These are phyloP conservation scores for Lodderomyces pseudojiufengensis DNA, from an alignment of 1,139 yeast species.

Conservation along the genomic window DNA sequence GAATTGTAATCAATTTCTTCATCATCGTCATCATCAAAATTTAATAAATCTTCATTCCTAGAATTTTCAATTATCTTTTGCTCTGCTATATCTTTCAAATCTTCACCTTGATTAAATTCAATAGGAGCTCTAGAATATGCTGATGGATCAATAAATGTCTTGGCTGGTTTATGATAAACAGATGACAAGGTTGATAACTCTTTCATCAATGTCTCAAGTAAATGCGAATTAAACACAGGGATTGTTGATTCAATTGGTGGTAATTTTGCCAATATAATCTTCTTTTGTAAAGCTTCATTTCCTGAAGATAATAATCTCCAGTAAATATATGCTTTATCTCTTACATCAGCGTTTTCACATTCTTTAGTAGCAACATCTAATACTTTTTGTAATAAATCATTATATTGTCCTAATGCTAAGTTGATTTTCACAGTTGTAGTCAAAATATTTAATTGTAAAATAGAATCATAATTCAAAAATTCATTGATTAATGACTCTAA, in stretches of 20 bases:
- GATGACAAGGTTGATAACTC: conserved; percentile 87
- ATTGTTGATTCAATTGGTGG: conserved; percentile 75
- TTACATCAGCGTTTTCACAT: conserved; percentile 85
- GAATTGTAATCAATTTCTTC: conserved; percentile 19
- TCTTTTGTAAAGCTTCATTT: conserved; percentile 43
- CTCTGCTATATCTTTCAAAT: conserved; percentile 72
- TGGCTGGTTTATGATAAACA: conserved; percentile 82
- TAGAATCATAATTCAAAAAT: conserved; percentile 70
- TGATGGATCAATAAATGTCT: conserved; percentile 52
- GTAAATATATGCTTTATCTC: conserved; percentile 91
- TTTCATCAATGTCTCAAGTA: conserved; percentile 63
- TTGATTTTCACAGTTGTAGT: conserved; percentile 78
- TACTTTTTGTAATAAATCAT: conserved; percentile 60
- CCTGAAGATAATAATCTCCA: conserved; percentile 79
- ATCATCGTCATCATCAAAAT: conserved; percentile 66
- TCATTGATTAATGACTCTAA: conserved; percentile 50
- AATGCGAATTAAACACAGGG: conserved; percentile 62
- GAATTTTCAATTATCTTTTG: conserved; percentile 66
- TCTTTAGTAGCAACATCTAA: conserved; percentile 76
- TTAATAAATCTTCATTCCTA: conserved; percentile 79
- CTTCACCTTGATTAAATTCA: conserved; percentile 36
- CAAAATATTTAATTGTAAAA: conserved; percentile 71
- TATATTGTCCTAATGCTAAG: conserved; percentile 34
- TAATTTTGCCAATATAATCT: conserved; percentile 55
- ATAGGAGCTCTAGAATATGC: conserved; percentile 29